These are phyloP conservation scores for Lycium ferocissimum DNA, from an alignment of 257 asterid genomes.

Conservation along the genomic window DNA sequence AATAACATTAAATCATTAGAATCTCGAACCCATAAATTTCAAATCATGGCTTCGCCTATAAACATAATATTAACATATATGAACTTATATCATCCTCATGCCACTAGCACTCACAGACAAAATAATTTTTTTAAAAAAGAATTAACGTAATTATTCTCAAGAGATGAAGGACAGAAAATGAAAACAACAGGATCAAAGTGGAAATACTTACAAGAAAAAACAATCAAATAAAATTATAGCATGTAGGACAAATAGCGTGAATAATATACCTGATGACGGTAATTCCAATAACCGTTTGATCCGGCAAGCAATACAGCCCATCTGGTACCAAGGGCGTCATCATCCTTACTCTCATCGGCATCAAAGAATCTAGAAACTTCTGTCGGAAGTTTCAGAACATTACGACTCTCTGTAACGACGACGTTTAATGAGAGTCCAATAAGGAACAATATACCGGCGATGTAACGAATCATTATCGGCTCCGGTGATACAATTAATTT, in stretches of 20 bases:
- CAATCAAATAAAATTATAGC: background rate
- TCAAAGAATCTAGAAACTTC: slow-evolving; percentile 55
- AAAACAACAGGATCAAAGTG: too few relatives aligned
- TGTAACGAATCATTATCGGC: slow-evolving; percentile 47
- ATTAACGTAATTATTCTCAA: too few relatives aligned
- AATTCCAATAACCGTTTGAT: slow-evolving; percentile 90
- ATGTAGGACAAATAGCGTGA: background rate
- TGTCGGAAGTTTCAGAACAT: slow-evolving; percentile 68
- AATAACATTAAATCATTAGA: too few relatives aligned
- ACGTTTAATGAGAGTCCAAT: slow-evolving; percentile 51
- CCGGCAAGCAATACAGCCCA: slow-evolving; percentile 99
- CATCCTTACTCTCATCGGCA: slow-evolving; percentile 37
- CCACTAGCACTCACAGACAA: too few relatives aligned
- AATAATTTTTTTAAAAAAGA: too few relatives aligned
- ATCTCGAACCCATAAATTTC: too few relatives aligned
- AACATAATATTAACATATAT: too few relatives aligned
- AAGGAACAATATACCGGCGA: slow-evolving; percentile 46
- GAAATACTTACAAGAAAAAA: background rate
- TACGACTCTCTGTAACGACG: slow-evolving; percentile 58
- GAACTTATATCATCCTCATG: too few relatives aligned
- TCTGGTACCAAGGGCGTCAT: slow-evolving; percentile 75
- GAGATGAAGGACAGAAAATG: too few relatives aligned
- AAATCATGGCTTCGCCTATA: too few relatives aligned
- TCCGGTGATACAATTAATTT: background rate
- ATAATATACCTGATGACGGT: slow-evolving; percentile 87